Conservation (phyloP, 2,329 filamentous ascomycete species). For the Sclerotinia minor region DNA sequence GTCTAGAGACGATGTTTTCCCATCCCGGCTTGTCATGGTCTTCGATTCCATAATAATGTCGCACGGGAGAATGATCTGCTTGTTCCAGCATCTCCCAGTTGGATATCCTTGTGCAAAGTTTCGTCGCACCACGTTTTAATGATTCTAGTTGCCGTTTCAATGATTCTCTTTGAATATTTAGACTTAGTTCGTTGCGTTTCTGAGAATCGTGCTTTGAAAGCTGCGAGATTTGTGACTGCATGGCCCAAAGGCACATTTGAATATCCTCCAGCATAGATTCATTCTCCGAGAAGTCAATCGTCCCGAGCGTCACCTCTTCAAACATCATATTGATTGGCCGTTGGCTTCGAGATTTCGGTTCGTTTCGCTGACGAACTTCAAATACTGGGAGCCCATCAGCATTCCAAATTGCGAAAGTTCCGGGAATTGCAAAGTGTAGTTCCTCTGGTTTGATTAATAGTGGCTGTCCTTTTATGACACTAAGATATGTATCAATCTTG, state of each 20-base stretch:
- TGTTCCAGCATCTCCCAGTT: slow-evolving; percentile 26
- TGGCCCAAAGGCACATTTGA: slow-evolving; percentile 34
- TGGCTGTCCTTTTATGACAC: slow-evolving; percentile 41
- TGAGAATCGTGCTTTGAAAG: slow-evolving; percentile 15
- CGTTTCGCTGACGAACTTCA: slow-evolving; percentile 41
- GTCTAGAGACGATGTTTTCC: slow-evolving; percentile 28
- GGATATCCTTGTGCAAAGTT: slow-evolving; percentile 26
- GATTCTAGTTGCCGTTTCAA: slow-evolving; percentile 30
- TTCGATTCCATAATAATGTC: slow-evolving; percentile 37
- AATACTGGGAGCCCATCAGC: slow-evolving; percentile 44
- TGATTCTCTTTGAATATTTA: slow-evolving; percentile 29
- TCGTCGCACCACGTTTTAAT: slow-evolving; percentile 30
- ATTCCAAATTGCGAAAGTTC: slow-evolving; percentile 45
- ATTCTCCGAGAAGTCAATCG: slow-evolving; percentile 8
- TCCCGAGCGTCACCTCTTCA: slow-evolving; percentile 21
- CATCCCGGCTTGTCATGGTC: slow-evolving; percentile 29
- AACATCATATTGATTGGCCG: slow-evolving; percentile 31
- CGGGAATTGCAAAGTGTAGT: slow-evolving; percentile 43
- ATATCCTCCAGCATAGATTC: slow-evolving; percentile 34
- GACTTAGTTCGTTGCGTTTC: slow-evolving; percentile 21
- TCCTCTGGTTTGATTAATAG: slow-evolving; percentile 44
- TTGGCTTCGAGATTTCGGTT: slow-evolving; percentile 41
- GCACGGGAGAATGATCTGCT: slow-evolving; percentile 26
- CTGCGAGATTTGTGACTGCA: slow-evolving; percentile 33
- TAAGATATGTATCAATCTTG: slow-evolving; percentile 46